Base-by-base conservation (phyloP, 139 green algal genomes). In the Chlorella sp. region DNA sequence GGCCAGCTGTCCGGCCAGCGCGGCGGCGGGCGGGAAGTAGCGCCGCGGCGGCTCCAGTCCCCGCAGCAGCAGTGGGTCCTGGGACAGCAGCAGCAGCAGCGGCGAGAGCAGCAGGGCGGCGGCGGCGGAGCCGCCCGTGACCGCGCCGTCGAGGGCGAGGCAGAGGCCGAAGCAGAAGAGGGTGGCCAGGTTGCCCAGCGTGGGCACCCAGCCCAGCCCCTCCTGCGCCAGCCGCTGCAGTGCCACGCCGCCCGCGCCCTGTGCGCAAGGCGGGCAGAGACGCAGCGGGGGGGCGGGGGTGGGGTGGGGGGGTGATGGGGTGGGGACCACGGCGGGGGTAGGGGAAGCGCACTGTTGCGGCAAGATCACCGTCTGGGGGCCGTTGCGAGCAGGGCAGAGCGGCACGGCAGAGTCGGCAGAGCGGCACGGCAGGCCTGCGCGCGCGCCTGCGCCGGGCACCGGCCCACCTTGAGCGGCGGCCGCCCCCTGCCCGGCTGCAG, bases 81-180 rank as follows among this genome's bases (percentile, higher is more conserved):
- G 75, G 58, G 71, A 88, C 7, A 97, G 85, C 61, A 97, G 88
- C 63, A 97, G 84, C 79, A 97, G 89, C 43, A 95, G 64, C 5
- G 93, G 92, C 25, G 87, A 84, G 27, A 96, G 73, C 71, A 94
- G 83, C 67, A 96, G 81, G 61, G 94, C 81, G 31, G 82, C 87
- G 62, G 89, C 86, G 5, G 87, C 82, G 0, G 64, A 42, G 46
- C 85, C 87, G 50, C 77, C 83, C 81, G 82, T 63, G 19, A 71
- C 36, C 69, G 80, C 66, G 19, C 21, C 25, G 78, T 92, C 96
- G 66, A 98, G 86, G 8, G 74, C 66, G 45, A 97, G 35, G n/a
- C 77, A 76, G 31, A 95, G 74, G 11, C 65, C 77, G 67, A 96
- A 93, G 31, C 84, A 90, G 41, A 92, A 76, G 21, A 95, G 41